Evolutionary conservation across 805 yeast genomes (phyloP), one percentile per base, ranked within the genome.

Genomic region (Ascoidea tarda): DNA sequence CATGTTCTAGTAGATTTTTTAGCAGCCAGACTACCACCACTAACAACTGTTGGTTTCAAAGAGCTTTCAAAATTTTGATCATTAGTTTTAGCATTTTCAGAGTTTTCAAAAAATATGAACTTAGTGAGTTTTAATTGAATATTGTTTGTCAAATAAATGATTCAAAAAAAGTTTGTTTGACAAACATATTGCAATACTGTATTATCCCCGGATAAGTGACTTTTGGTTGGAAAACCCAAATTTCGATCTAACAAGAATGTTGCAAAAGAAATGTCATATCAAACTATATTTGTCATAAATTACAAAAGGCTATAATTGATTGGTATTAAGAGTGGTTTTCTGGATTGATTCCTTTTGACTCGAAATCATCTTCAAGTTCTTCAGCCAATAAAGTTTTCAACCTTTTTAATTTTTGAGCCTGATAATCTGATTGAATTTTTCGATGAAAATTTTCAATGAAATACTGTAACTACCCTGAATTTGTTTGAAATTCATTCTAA

Each of bases 281-380:
- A 50, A 16, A 52, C 54, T n/a, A 54, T 51, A 28, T 50, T 53
- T 4, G 54, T 53, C 12, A 51, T 45, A 28, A 16, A 55, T 47
- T 38, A n/a, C 28, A 51, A 33, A 2, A 48, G 44, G 10, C 58
- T 50, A 53, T 48, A 3, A 51, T 28, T 44, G 47, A 42, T 42
- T 53, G 32, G 28, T 48, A 55, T 38, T 44, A 8, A 5, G 31
- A 12, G 32, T 49, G 49, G n/a, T 49, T 48, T 31, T 50, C 45
- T 5, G 10, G 21, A 10, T 47, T 14, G 28, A 53, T 31, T 1
- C 28, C 16, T 52, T 52, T 33, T 33, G 42, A 33, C 6, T 6
- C 10, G 10, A 10, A 33, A 33, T 33, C 42, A 33, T 6, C 6
- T 33, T 33, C 42, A 33, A 33, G 10, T 6, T 10, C 42, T 33